phyloP scores from a whole-genome alignment of 495 filamentous ascomycete species.

The Penicillium canescens region DNA sequence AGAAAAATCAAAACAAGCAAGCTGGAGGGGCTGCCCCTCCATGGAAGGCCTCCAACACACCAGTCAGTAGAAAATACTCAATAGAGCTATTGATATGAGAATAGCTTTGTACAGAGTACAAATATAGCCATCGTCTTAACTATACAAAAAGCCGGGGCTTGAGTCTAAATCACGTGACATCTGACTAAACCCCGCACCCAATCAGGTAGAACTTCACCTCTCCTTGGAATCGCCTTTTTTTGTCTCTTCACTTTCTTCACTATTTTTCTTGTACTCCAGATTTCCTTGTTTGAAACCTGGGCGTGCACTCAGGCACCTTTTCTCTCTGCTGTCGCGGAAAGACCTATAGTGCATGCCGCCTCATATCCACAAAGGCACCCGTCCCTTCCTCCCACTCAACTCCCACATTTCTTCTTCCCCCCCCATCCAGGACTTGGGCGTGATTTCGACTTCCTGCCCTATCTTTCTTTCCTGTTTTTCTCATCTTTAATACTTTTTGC shows the following conservation, averaged over 20 bases:
- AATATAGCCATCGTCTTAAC: no score
- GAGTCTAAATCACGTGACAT: conserved; percentile 3
- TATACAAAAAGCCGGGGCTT: no score
- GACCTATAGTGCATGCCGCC: conserved; percentile 39
- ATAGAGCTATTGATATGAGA: no score
- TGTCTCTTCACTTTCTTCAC: conserved; percentile 11
- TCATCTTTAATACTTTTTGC: conserved; percentile 25
- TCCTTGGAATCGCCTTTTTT: conserved; percentile 19
- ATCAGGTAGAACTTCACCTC: conserved; percentile 27
- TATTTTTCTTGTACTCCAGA: not conserved
- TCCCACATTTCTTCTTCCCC: conserved; percentile 9
- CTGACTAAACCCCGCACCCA: conserved; percentile 15
- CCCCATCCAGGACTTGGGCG: no score
- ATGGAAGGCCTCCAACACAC: not conserved
- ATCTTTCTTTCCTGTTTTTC: conserved; percentile 31
- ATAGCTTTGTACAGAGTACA: no score
- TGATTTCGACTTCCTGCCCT: no score
- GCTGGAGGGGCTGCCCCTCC: conserved; percentile 16
- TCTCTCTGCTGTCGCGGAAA: conserved; percentile 30
- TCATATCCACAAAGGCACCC: conserved; percentile 46
- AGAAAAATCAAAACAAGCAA: conserved; percentile 50
- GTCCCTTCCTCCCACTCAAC: conserved; percentile 28
- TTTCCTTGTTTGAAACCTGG: conserved; percentile 10
- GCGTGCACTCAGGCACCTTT: conserved; percentile 30
- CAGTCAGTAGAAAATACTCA: no score